Evolutionary conservation across 176 grass and related monocot genomes (phyloP).

Genomic region (Chrysopogon serrulatus): DNA sequence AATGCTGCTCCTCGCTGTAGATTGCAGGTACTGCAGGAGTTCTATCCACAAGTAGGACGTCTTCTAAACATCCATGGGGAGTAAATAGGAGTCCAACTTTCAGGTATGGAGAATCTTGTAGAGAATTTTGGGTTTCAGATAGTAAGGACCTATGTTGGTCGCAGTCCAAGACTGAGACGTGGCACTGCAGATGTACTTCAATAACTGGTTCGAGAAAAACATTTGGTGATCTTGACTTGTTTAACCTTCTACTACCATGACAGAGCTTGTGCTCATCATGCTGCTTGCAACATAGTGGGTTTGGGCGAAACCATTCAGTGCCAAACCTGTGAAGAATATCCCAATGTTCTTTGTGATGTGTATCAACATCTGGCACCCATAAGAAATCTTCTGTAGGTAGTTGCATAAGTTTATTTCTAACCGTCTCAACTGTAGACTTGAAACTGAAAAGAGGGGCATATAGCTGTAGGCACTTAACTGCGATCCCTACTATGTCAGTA

Average conservation of each 20-base stretch:
- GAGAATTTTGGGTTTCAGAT: not conserved
- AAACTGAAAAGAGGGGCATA: not conserved
- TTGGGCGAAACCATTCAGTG: not conserved
- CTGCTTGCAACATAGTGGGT: constrained; percentile 3
- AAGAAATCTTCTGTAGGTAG: not conserved
- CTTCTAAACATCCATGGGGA: not conserved
- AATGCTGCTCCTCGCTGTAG: not conserved
- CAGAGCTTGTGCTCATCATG: not conserved
- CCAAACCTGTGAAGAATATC: not conserved
- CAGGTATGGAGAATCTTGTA: not conserved
- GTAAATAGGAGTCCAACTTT: not conserved
- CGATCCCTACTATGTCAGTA: not conserved
- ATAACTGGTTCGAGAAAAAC: not conserved
- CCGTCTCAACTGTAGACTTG: not conserved
- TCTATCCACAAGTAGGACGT: not conserved
- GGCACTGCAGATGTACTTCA: not conserved
- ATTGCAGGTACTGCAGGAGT: not conserved
- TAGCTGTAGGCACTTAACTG: not conserved
- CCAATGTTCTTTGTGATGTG: not conserved
- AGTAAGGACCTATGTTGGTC: not conserved
- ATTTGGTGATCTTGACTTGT: not conserved
- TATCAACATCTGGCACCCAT: not conserved
- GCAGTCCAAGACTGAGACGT: not conserved
- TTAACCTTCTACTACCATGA: not conserved
- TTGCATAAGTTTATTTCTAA: not conserved